Evolutionary conservation across 495 filamentous ascomycete species (phyloP), one percentile per base, ranked within the genome.

Genomic region (Extremus antarcticus): DNA sequence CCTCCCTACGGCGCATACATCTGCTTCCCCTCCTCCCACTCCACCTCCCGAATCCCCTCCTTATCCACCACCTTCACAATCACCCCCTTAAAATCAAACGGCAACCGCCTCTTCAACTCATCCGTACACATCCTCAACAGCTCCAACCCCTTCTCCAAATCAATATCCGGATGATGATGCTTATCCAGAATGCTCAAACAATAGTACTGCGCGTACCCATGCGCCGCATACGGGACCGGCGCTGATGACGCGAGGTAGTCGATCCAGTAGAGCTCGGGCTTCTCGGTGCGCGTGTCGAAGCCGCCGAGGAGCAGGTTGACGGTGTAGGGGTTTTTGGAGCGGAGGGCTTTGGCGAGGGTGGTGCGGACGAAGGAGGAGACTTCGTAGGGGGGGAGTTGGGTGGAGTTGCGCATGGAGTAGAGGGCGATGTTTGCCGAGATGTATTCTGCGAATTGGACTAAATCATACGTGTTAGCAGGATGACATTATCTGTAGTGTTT

Each of bases 381-480:
- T 13, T 90, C 92, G 23, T 84, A 79, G 15, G 92, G 90, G 38
- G 86, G 85, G 47, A 99, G 80, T 62, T 95, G 88, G 64, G 85
- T 84, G 63, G 88, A 84, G 67, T 97, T 97, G 58, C 92, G 89
- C 90, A 96, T 99, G 59, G 86, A 88, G 72, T 99, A 99, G 66
- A 99, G 85, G 71, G 91, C 86, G 64, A 94, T 84, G 68, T 99
- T 97, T 60, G 92, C 94, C 81, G 96, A 90, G 73, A 97, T 90
- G 74, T 89, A 97, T 76, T 99, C 92, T 65, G 92, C 88, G 70
- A 99, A 99, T 82, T 99, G 92, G 48, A 97, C 92, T 94, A 68
- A 59, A 23, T 16, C n/a, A 21, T 48, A n/a, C 7, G 35, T 17
- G 45, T 58, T 24, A 53, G 43, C 43, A 53, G 15, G 47, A n/a